phyloP scores from a whole-genome alignment of 805 yeast species.

The Myxozyma udenii region DNA sequence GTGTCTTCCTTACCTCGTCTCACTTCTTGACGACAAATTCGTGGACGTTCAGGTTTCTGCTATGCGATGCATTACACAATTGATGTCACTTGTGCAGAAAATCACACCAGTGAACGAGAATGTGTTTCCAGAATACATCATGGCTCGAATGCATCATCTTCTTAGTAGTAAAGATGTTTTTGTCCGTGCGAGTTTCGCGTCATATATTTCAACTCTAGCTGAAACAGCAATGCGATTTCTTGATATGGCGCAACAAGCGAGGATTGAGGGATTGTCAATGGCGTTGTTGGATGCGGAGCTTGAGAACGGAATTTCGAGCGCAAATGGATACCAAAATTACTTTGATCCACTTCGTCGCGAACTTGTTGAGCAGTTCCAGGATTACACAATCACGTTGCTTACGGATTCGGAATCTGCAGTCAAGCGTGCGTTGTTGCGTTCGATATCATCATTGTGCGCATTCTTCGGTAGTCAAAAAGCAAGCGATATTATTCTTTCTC shows the following conservation, averaged over 20 bases:
- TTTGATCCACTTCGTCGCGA: conserved; percentile 43
- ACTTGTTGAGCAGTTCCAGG: conserved; percentile 58
- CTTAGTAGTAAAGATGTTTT: conserved; percentile 44
- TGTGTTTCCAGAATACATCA: conserved; percentile 75
- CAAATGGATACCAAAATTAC: conserved; percentile 24
- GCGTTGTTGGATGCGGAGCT: conserved; percentile 45
- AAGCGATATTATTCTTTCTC: conserved; percentile 83
- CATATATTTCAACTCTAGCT: conserved; percentile 71
- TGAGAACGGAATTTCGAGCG: conserved; percentile 41
- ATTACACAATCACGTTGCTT: conserved; percentile 58
- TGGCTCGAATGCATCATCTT: conserved; percentile 62
- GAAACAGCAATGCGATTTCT: conserved; percentile 59
- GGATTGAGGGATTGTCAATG: conserved; percentile 34
- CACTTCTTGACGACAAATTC: conserved; percentile 66
- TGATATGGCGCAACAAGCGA: conserved; percentile 50
- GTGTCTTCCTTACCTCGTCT: conserved; percentile 72
- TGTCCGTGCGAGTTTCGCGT: conserved; percentile 67
- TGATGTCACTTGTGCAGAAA: conserved; percentile 59
- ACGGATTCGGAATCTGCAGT: conserved; percentile 69
- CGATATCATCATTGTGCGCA: conserved; percentile 73
- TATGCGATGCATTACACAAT: conserved; percentile 60
- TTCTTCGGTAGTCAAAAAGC: conserved; percentile 85
- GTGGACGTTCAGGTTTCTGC: conserved; percentile 67
- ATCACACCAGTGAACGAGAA: conserved; percentile 73
- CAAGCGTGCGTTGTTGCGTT: conserved; percentile 62